Conservation (phyloP, 2,329 filamentous ascomycete species). For the Metarhizium rileyi region DNA sequence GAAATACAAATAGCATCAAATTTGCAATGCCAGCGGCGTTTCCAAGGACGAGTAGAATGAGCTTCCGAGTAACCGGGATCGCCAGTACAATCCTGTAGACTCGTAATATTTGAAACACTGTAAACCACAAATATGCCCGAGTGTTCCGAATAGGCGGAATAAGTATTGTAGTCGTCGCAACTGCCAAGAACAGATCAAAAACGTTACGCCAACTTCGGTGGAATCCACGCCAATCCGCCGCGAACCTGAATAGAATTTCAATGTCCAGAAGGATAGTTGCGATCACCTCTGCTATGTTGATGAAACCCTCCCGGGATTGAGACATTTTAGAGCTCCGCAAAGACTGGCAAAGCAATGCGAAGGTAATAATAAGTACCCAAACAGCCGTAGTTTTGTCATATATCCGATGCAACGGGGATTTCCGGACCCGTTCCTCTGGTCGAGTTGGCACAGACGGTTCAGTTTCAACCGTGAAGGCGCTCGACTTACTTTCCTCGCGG, state of each 20-base stretch:
- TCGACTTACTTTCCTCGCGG: slow-evolving; percentile 86
- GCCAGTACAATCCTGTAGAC: slow-evolving; percentile 88
- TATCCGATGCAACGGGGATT: slow-evolving; percentile 51
- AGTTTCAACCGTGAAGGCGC: slow-evolving; percentile 78
- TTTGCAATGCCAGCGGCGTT: slow-evolving; percentile 90
- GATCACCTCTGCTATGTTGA: slow-evolving; percentile 61
- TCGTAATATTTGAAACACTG: slow-evolving; percentile 84
- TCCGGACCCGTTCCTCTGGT: slow-evolving; percentile 28
- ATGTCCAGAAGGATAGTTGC: slow-evolving; percentile 70
- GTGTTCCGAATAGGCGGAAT: slow-evolving; percentile 69
- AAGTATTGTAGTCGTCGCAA: slow-evolving; percentile 77
- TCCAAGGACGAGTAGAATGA: slow-evolving; percentile 81
- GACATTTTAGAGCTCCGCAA: slow-evolving; percentile 71
- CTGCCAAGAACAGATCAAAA: slow-evolving; percentile 68
- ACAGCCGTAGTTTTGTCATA: slow-evolving; percentile 66
- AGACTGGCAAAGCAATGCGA: slow-evolving; percentile 70
- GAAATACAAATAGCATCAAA: slow-evolving; percentile 89
- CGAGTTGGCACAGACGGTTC: slow-evolving; percentile 29
- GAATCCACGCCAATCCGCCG: slow-evolving; percentile 72
- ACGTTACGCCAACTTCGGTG: slow-evolving; percentile 64
- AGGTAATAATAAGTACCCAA: slow-evolving; percentile 74
- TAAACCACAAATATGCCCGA: slow-evolving; percentile 77
- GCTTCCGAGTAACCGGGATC: slow-evolving; percentile 73
- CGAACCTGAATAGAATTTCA: slow-evolving; percentile 74
- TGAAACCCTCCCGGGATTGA: slow-evolving; percentile 47